A percentile compares a stretch with the other conserved stretches of the same genome.
Evolutionary conservation across 2,329 filamentous ascomycete species (phyloP).

Genomic region (Aureobasidium zeae): DNA sequence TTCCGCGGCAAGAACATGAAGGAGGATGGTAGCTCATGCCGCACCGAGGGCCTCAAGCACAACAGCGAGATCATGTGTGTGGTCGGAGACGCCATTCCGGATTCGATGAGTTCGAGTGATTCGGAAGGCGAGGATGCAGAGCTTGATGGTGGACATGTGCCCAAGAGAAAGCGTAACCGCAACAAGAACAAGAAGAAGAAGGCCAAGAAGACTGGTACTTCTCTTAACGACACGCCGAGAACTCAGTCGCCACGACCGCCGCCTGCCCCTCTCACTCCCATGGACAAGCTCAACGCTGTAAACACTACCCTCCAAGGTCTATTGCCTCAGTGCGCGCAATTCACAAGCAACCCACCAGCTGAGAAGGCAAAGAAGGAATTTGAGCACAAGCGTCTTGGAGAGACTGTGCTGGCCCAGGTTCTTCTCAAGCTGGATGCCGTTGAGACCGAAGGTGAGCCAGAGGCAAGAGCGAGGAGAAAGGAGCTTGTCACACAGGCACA

Average conservation of each 20-base stretch:
- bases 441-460: constrained; percentile 59
- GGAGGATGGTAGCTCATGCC: constrained; percentile 49
- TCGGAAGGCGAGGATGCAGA: constrained; percentile 32
- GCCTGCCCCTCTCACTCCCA: constrained; percentile 35
- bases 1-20: constrained; percentile 67
- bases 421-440: constrained; percentile 68
- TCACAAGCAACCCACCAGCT: constrained; percentile 51
- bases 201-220: constrained; percentile 33
- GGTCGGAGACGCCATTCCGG: constrained; percentile 44
- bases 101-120: constrained; percentile 32
- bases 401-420: constrained; percentile 67
- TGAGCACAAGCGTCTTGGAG: constrained; percentile 64
- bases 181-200: constrained; percentile 39
- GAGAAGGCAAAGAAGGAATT: constrained; percentile 61
- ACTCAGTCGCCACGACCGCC: constrained; percentile 34
- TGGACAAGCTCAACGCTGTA: constrained; percentile 60
- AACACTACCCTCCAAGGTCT: constrained; percentile 54
- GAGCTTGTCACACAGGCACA: constrained; percentile 66
- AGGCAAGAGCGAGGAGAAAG: constrained; percentile 57
- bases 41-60: constrained; percentile 48
- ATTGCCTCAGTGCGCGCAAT: constrained; percentile 56
- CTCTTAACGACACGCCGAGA: constrained; percentile 22
- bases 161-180: constrained; percentile 33
- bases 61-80: constrained; percentile 55
- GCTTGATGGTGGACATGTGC: constrained; percentile 27